These are phyloP conservation scores for Taiwanofungus camphoratus DNA, from an alignment of 1,284 basidiomycete genomes.

Conservation along the genomic window DNA sequence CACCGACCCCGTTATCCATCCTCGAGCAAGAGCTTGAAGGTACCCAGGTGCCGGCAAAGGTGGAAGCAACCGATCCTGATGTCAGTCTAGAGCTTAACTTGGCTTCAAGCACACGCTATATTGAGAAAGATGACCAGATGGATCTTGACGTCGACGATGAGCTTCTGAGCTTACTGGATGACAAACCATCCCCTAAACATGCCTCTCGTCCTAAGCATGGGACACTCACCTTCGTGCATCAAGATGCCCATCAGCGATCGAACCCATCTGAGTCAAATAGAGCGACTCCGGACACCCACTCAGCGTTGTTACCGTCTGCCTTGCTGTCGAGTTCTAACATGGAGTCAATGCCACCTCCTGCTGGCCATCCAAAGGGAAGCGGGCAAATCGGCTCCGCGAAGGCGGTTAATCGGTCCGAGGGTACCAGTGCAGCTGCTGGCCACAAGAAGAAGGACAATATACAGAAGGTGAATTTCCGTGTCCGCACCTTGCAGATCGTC, in stretches of 20 bases:
- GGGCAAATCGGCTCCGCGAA: conserved; percentile 8
- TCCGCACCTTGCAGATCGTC: too few relatives aligned
- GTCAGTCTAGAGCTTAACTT: conserved; percentile 26
- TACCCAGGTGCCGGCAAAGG: conserved; percentile 6
- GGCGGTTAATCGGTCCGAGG: conserved; percentile 17
- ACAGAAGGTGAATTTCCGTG: conserved; percentile 42
- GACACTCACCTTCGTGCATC: background rate
- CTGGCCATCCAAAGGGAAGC: conserved; percentile 3
- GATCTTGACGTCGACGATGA: conserved; percentile 67
- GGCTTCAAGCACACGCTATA: conserved; percentile 20
- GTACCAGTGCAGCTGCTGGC: conserved; percentile 12
- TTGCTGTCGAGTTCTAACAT: conserved; percentile 29
- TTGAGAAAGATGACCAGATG: conserved; percentile 35
- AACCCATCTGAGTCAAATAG: conserved; percentile 1
- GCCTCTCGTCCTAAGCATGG: conserved; percentile 2
- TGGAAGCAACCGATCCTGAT: conserved; percentile 14
- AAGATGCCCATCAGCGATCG: background rate
- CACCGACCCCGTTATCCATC: conserved; percentile 20
- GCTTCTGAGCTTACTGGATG: conserved; percentile 57
- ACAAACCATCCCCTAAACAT: conserved; percentile 16
- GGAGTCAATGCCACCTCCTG: conserved; percentile 34
- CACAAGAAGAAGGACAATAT: conserved; percentile 42
- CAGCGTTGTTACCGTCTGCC: conserved; percentile 10
- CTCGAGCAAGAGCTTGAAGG: conserved; percentile 44
- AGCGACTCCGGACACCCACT: conserved; percentile 3